phyloP scores from a whole-genome alignment of 2,329 filamentous ascomycete genomes.

The Ophiognomonia clavigignenti-juglandacearum region DNA sequence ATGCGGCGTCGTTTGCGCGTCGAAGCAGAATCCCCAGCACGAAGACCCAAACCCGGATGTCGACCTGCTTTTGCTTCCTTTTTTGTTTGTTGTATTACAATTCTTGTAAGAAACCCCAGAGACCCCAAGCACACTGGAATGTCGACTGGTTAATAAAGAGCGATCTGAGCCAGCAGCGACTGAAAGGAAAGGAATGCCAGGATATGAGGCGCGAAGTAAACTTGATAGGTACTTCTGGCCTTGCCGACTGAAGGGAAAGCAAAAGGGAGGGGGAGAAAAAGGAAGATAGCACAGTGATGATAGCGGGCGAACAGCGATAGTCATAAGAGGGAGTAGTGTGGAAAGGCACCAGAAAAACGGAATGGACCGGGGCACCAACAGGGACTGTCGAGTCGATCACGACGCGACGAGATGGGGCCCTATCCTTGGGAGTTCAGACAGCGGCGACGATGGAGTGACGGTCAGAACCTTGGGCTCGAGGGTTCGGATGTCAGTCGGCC shows the following conservation, averaged over 20 bases:
- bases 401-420: constrained; percentile 17
- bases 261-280: constrained; percentile 22
- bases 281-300: constrained; percentile 18
- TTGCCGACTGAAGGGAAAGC: constrained; percentile 34
- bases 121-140: constrained; percentile 23
- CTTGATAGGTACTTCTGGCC: constrained; percentile 39
- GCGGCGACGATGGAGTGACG: constrained; percentile 1
- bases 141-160: constrained; percentile 35
- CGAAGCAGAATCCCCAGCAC: neutral
- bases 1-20: constrained; percentile 7
- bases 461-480: constrained; percentile 16
- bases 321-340: constrained; percentile 31
- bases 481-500: constrained; percentile 33
- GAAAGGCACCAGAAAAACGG: constrained; percentile 3
- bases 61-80: constrained; percentile 19
- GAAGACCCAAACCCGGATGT: neutral
- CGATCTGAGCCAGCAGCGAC: constrained; percentile 59
- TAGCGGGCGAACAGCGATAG: constrained; percentile 28
- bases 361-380: constrained; percentile 4
- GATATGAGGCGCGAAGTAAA: constrained; percentile 30
- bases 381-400: constrained; percentile 4
- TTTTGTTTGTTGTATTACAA: too few relatives aligned
- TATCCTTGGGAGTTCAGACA: constrained; percentile 11
- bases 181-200: constrained; percentile 34
- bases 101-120: constrained; percentile 12